Evolutionary conservation across 202 grass and related monocot genomes (phyloP).

Genomic region (Sporobolus alterniflorus): DNA sequence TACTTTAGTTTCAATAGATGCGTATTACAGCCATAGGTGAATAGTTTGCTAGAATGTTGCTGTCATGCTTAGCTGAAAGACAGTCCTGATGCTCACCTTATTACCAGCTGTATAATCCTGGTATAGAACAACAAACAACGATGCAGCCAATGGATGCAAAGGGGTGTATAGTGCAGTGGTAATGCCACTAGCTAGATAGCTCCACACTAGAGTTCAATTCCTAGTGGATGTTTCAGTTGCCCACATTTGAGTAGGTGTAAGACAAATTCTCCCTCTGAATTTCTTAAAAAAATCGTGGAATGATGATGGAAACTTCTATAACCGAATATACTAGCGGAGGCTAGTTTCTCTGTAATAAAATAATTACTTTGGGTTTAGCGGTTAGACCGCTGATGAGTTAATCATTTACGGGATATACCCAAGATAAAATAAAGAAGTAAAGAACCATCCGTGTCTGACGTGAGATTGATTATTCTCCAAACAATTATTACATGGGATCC

Average conservation of each 20-base stretch:
- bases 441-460: background rate
- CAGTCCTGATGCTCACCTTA: constrained; percentile 25
- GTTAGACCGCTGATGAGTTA: constrained; percentile 8
- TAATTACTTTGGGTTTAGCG: constrained; percentile 1
- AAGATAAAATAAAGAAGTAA: background rate
- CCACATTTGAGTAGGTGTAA: no score
- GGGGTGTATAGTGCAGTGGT: no score
- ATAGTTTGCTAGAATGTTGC: constrained; percentile 29
- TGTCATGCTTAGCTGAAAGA: constrained; percentile 19
- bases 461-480: constrained; percentile 30
- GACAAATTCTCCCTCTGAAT: no score
- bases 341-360: constrained; percentile 15
- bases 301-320: constrained; percentile 1
- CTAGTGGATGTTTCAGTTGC: no score
- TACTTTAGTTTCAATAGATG: background rate
- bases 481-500: constrained; percentile 23
- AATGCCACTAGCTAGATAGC: no score
- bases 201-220: no score
- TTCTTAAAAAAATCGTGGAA: constrained; percentile 19
- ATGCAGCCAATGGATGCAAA: no score
- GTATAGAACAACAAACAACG: background rate
- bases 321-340: background rate
- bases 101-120: constrained; percentile 49
- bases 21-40: background rate
- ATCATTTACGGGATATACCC: constrained; percentile 35